phyloP scores from a whole-genome alignment of 1,284 basidiomycete genomes.

The Melanopsichium pennsylvanicum region DNA sequence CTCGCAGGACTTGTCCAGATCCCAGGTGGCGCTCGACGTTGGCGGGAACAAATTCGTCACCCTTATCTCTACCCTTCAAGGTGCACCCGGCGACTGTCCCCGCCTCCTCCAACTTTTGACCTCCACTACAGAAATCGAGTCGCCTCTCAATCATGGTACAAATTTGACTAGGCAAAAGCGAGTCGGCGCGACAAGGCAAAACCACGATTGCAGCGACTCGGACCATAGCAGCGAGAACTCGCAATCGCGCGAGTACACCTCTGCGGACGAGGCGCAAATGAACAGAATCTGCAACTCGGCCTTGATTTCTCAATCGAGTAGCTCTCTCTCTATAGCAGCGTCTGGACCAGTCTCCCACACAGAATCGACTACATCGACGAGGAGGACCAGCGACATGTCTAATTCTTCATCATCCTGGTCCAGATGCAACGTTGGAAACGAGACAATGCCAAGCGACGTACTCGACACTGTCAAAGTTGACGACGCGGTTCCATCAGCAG shows the following conservation, averaged over 20 bases:
- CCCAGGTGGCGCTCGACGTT: conserved; percentile 15
- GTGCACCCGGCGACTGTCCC: conserved; percentile 9
- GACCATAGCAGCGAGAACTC: neutral
- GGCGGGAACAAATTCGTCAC: conserved; percentile 30
- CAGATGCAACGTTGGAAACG: too few species aligned
- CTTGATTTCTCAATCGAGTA: neutral
- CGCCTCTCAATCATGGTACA: neutral
- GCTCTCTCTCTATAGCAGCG: neutral
- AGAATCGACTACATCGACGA: conserved; percentile 4
- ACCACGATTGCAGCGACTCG: neutral
- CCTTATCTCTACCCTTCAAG: conserved; percentile 12
- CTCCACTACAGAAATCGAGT: neutral
- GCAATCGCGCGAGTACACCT: neutral
- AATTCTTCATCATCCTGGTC: neutral
- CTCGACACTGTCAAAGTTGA: too few species aligned
- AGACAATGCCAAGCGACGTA: too few species aligned
- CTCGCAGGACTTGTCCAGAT: neutral
- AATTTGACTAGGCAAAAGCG: conserved; percentile 5
- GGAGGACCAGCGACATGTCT: conserved; percentile 14
- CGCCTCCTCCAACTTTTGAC: conserved; percentile 5
- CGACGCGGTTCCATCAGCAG: too few species aligned
- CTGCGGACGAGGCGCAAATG: neutral
- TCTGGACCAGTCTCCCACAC: neutral
- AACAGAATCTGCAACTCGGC: too few species aligned
- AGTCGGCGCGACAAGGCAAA: conserved; percentile 3